Conservation (phyloP, 768 basidiomycete species). For the Lentinula boryana region DNA sequence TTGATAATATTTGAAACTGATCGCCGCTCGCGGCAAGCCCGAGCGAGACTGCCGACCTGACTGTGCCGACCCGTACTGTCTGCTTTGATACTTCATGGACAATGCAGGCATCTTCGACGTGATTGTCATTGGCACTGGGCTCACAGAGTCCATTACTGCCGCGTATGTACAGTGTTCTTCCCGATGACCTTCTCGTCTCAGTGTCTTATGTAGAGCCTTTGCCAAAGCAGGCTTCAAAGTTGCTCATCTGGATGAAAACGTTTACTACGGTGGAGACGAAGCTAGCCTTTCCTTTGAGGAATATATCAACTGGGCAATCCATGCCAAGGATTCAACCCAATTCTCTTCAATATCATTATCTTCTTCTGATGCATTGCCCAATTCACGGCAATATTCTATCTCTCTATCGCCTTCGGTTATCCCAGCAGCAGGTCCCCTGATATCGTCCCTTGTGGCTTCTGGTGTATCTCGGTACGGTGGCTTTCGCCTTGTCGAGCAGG, state of each 20-base stretch:
- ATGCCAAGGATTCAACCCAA: conserved; percentile 12
- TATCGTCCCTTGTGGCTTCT: conserved; percentile 72
- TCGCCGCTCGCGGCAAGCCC: background rate
- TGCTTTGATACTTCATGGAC: background rate
- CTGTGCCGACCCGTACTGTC: no score
- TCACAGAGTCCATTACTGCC: conserved; percentile 81
- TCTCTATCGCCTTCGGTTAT: conserved; percentile 83
- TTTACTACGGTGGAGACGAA: conserved; percentile 81
- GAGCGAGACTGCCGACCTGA: no score
- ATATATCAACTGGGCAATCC: conserved; percentile 62
- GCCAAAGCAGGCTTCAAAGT: conserved; percentile 85
- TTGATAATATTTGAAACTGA: no score
- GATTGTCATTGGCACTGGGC: conserved; percentile 69
- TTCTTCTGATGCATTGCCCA: conserved; percentile 36
- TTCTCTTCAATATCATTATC: conserved; percentile 35
- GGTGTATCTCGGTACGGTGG: conserved; percentile 90
- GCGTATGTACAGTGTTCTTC: conserved; percentile 54
- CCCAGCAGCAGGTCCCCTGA: conserved; percentile 71
- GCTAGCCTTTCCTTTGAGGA: conserved; percentile 83
- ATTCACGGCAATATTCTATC: conserved; percentile 75
- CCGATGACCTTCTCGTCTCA: conserved; percentile 6
- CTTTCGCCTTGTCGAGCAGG: conserved; percentile 74
- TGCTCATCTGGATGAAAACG: conserved; percentile 80
- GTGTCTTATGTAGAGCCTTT: conserved; percentile 54
- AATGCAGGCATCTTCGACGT: conserved; percentile 48